Conservation (phyloP, 23 red algal genomes). For the Gracilaria vermiculophylla region DNA sequence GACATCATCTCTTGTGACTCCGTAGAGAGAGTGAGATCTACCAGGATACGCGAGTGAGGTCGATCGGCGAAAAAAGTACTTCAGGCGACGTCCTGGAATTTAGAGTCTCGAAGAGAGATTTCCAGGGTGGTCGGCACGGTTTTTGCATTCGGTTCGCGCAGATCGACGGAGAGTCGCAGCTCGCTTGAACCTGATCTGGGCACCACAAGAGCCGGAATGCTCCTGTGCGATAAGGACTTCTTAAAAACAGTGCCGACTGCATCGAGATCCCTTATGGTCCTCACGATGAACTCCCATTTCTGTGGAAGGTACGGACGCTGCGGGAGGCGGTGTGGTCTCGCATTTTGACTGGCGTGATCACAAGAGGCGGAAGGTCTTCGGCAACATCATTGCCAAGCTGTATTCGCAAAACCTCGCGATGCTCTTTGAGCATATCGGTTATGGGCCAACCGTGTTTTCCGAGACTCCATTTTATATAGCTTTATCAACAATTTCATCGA, state of each 20-base stretch:
- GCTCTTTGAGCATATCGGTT: not conserved
- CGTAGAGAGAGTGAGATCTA: not conserved
- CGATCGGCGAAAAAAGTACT: not conserved
- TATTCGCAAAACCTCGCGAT: conserved; percentile 5
- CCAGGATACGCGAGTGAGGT: not conserved
- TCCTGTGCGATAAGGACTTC: conserved; percentile 15
- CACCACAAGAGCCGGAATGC: conserved; percentile 18
- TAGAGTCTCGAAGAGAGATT: not conserved
- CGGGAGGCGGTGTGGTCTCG: not conserved
- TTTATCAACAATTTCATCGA: not conserved
- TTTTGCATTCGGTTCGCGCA: not conserved
- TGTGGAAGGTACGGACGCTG: not conserved
- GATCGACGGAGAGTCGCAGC: conserved; percentile 38
- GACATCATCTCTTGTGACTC: conserved; percentile 40
- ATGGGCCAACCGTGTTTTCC: not conserved
- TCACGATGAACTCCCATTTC: not conserved
- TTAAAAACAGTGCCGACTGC: conserved; percentile 5
- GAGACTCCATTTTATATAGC: not conserved
- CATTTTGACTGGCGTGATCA: not conserved
- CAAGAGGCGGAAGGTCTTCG: not conserved
- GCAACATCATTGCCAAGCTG: conserved; percentile 1
- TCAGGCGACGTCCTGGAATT: not conserved
- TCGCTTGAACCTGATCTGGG: conserved; percentile 15
- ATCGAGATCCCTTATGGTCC: conserved; percentile 8
- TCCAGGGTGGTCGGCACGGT: conserved; percentile 8